Percentiles rank a stretch among this genome's conserved stretches.
These are phyloP conservation scores for Articulospora tetracladia DNA, from an alignment of 495 filamentous ascomycete species.

Conservation along the genomic window DNA sequence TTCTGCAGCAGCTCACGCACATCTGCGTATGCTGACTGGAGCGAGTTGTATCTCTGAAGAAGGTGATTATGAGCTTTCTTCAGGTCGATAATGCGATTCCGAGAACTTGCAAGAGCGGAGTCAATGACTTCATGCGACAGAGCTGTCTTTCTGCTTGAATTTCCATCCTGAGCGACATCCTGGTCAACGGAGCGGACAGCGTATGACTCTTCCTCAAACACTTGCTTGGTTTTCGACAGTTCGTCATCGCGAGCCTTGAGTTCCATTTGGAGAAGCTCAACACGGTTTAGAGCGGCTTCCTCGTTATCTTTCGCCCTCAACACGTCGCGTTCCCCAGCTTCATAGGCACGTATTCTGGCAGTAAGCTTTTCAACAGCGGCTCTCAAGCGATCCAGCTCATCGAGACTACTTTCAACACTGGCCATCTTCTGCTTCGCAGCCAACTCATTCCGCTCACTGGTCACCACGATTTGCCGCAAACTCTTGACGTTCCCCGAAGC, in stretches of 20 bases:
- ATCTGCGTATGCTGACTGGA: conserved; percentile 34
- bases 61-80: conserved; percentile 37
- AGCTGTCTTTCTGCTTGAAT: conserved; percentile 7
- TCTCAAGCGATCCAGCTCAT: conserved; percentile 55
- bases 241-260: conserved; percentile 47
- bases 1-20: conserved; percentile 25
- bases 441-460: conserved; percentile 58
- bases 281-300: conserved; percentile 45
- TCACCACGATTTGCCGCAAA: conserved; percentile 53
- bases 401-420: conserved; percentile 51
- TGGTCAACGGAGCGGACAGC: conserved; percentile 24
- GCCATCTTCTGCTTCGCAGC: conserved; percentile 54
- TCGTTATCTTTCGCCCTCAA: conserved; percentile 45
- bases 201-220: conserved; percentile 38
- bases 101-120: conserved; percentile 37
- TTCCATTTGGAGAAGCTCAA: conserved; percentile 46
- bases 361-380: conserved; percentile 54
- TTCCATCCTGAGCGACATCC: background rate
- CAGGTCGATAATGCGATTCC: conserved; percentile 38
- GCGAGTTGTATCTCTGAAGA: conserved; percentile 31
- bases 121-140: conserved; percentile 44
- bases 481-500: conserved; percentile 48
- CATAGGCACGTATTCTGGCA: conserved; percentile 49
- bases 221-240: conserved; percentile 36
- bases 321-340: conserved; percentile 53